Percentiles rank a stretch among this genome's conserved stretches.
Conservation (phyloP, 345 rosid species). For the Brassica cretica region DNA sequence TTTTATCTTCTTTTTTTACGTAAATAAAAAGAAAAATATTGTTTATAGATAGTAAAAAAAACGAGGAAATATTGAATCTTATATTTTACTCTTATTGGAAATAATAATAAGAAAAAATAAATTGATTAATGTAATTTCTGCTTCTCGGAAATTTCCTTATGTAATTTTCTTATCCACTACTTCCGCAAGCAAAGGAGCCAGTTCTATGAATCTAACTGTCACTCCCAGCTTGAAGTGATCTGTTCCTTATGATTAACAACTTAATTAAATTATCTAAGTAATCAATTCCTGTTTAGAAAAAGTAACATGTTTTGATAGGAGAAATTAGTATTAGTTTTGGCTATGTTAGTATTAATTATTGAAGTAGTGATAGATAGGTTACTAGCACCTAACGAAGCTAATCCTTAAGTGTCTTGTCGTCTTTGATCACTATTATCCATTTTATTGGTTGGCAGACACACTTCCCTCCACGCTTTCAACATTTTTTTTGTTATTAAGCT, state of each 20-base stretch:
- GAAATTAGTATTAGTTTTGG: slow-evolving; percentile 6
- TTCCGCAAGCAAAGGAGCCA: slow-evolving; percentile 37
- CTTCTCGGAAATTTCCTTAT: slow-evolving; percentile 26
- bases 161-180: slow-evolving; percentile 8
- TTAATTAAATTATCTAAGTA: not conserved
- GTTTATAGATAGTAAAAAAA: slow-evolving; percentile 19
- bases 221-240: slow-evolving; percentile 31
- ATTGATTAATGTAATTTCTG: not conserved
- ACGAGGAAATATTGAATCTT: not conserved
- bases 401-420: slow-evolving; percentile 41
- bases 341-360: slow-evolving; percentile 31
- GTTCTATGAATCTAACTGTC: slow-evolving; percentile 27
- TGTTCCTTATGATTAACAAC: slow-evolving; percentile 19
- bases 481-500: slow-evolving; percentile 5
- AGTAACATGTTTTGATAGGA: slow-evolving; percentile 6
- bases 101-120: not conserved
- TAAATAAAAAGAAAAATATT: not conserved
- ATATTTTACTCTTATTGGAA: not conserved
- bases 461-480: slow-evolving; percentile 34
- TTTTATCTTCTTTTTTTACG: slow-evolving; percentile 9
- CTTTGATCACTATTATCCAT: slow-evolving; percentile 30
- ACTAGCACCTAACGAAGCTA: slow-evolving; percentile 42
- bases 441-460: slow-evolving; percentile 37
- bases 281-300: not conserved
- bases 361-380: slow-evolving; percentile 37